Base-by-base conservation (phyloP, 2,329 filamentous ascomycete species). In the Ilyonectria robusta region DNA sequence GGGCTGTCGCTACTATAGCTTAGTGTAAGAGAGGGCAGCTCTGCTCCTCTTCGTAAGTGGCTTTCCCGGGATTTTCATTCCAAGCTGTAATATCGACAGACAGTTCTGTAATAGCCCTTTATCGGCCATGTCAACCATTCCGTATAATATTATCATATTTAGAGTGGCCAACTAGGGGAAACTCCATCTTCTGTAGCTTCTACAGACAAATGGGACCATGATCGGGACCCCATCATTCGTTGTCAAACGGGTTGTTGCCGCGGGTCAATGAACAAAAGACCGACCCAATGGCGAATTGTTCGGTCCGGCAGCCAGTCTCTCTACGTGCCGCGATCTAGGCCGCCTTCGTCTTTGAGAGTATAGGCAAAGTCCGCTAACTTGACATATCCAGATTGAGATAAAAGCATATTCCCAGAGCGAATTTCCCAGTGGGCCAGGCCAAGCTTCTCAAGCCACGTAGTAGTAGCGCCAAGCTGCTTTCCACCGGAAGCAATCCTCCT, bases 241-340 rank as follows among this genome's bases (percentile, higher is more conserved):
- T 37, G 46, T 69, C 59, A 13, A 54, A 66, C 1, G 63, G 66
- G 35, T 66, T 46, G 40, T 63, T 19, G 40, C 66, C 59, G 21
- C 66, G 55, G 6, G 63, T 66, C 15, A 69, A 59, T 10, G 46
- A 44, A 44, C 64, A 69, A 26, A 37, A 13, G 55, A 66, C 59
- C 21, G 67, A 63, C 47, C 67, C 63, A 6, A 69, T 63, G 59
- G 67, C 59, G 19, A 66, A 69, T 17, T 69, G 63, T 51, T 69
- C 67, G 23, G 59, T 23, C 23, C 23, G 23, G 33, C 21, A 47
- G 55, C 67, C 56, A 56, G 59, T 59, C n/a, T 19, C 42, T 17
- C 63, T 63, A 66, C 8, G 50, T 64, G 33, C 56, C 59, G 23
- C 59, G 31, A 15, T 64, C 46, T 46, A 11, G 35, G 19, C 51